Percentiles rank a stretch among this genome's conserved stretches.
Evolutionary conservation across 2,329 filamentous ascomycete species (phyloP).

Genomic region (Neophaeococcomyces aloes): DNA sequence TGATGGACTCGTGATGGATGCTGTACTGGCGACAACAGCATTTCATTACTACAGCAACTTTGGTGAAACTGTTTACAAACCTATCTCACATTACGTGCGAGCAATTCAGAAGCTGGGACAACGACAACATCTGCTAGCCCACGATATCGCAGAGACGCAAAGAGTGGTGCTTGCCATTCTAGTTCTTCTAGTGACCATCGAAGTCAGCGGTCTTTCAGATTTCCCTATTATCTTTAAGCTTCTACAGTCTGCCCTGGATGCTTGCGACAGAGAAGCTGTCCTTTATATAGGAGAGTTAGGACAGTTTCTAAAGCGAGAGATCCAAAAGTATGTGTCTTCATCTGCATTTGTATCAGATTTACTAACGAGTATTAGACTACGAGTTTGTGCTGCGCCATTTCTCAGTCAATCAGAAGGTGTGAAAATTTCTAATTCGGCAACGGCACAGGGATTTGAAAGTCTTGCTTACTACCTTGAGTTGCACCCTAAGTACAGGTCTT

Average conservation of each 20-base stretch:
- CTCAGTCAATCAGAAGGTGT: constrained; percentile 11
- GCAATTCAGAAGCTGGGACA: constrained; percentile 6
- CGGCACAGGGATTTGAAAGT: constrained; percentile 6
- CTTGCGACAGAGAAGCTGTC: constrained; percentile 2
- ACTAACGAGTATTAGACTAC: constrained; percentile 22
- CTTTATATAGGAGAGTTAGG: constrained; percentile 3
- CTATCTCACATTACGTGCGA: constrained; percentile 10
- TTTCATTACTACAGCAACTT: constrained; percentile 19
- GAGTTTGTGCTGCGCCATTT: constrained; percentile 18
- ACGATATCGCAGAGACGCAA: neutral
- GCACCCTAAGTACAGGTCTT: constrained; percentile 5
- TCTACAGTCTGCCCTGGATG: constrained; percentile 1
- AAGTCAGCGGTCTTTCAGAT: constrained; percentile 6
- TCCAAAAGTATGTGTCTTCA: constrained; percentile 5
- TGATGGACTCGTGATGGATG: constrained; percentile 20
- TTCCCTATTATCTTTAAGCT: constrained; percentile 7
- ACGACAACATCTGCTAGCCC: constrained; percentile 5
- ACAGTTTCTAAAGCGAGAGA: constrained; percentile 1
- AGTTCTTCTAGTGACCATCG: constrained; percentile 7
- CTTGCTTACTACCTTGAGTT: constrained; percentile 15
- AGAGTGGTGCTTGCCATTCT: constrained; percentile 7
- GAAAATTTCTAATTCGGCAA: constrained; percentile 1
- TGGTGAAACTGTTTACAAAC: constrained; percentile 9
- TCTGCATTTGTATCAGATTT: constrained; percentile 9
- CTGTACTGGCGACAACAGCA: constrained; percentile 20